phyloP scores from a whole-genome alignment of 805 yeast genomes.

The Candida xiaguanensis region DNA sequence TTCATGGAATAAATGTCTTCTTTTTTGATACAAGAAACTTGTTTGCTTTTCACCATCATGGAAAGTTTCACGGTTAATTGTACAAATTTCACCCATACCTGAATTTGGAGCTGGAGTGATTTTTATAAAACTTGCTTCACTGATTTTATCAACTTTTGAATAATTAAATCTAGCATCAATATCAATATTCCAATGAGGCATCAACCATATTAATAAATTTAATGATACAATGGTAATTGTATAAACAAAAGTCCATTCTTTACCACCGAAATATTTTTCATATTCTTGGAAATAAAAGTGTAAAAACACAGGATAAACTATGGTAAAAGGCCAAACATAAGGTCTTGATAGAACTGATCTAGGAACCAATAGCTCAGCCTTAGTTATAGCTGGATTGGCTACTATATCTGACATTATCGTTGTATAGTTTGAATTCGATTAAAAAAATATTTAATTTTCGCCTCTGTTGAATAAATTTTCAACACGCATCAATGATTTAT shows the following conservation, averaged over 20 bases:
- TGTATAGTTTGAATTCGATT: neutral
- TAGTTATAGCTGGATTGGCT: slow-evolving; percentile 65
- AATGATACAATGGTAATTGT: slow-evolving; percentile 68
- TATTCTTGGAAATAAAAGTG: slow-evolving; percentile 65
- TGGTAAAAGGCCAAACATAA: slow-evolving; percentile 77
- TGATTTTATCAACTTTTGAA: slow-evolving; percentile 44
- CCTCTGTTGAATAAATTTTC: slow-evolving; percentile 1
- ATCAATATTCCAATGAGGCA: slow-evolving; percentile 91
- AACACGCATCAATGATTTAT: neutral
- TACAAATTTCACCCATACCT: slow-evolving; percentile 80
- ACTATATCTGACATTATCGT: slow-evolving; percentile 48
- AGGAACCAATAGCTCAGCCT: slow-evolving; percentile 73
- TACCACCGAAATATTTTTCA: slow-evolving; percentile 78
- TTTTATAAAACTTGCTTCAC: slow-evolving; percentile 67
- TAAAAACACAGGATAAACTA: slow-evolving; percentile 70
- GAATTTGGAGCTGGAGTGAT: slow-evolving; percentile 80
- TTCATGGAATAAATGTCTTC: slow-evolving; percentile 73
- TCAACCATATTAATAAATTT: slow-evolving; percentile 74
- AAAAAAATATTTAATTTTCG: neutral
- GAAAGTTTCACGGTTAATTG: slow-evolving; percentile 50
- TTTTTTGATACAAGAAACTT: slow-evolving; percentile 84
- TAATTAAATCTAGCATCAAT: slow-evolving; percentile 71
- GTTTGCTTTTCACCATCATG: slow-evolving; percentile 59
- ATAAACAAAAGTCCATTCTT: slow-evolving; percentile 95
- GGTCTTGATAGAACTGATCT: slow-evolving; percentile 60